These are phyloP conservation scores for Drosera spatulata DNA, from an alignment of 179 eudicot genomes.

Conservation along the genomic window DNA sequence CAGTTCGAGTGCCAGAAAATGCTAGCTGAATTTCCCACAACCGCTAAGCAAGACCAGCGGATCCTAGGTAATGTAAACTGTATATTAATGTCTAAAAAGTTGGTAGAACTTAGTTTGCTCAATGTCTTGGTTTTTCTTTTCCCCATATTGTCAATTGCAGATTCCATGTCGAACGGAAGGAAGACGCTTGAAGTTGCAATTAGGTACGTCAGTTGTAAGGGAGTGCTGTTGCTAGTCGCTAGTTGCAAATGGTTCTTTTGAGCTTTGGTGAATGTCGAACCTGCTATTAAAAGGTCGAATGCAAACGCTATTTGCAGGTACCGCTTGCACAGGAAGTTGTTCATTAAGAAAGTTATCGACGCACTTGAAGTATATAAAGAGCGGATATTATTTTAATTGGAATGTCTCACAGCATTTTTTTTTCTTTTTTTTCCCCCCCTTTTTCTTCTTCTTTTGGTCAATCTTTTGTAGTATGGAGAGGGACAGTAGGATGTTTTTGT, in stretches of 20 bases:
- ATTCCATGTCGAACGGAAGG: constrained; percentile 47
- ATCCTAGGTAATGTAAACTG: constrained; percentile 46
- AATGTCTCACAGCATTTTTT: not conserved
- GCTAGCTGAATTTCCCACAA: constrained; percentile 62
- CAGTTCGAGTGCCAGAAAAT: constrained; percentile 77
- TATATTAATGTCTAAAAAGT: not conserved
- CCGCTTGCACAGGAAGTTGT: constrained; percentile 69
- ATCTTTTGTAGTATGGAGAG: no score
- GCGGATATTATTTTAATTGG: constrained; percentile 31
- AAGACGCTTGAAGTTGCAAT: constrained; percentile 81
- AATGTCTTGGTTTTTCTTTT: not conserved
- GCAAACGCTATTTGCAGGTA: constrained; percentile 46
- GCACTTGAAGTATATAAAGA: constrained; percentile 82
- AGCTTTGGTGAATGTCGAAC: not conserved
- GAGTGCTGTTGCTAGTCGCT: no score
- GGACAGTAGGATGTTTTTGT: no score
- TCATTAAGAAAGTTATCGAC: constrained; percentile 67
- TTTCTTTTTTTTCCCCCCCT: no score
- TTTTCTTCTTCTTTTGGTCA: no score
- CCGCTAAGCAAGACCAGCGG: constrained; percentile 65
- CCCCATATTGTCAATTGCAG: constrained; percentile 24
- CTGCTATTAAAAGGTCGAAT: not conserved
- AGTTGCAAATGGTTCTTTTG: not conserved
- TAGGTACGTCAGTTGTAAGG: constrained; percentile 36
- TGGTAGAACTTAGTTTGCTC: not conserved